Evolutionary conservation across 1,284 basidiomycete genomes (phyloP), one percentile per base, ranked within the genome.

Genomic region (Thecaphora thlaspeos): DNA sequence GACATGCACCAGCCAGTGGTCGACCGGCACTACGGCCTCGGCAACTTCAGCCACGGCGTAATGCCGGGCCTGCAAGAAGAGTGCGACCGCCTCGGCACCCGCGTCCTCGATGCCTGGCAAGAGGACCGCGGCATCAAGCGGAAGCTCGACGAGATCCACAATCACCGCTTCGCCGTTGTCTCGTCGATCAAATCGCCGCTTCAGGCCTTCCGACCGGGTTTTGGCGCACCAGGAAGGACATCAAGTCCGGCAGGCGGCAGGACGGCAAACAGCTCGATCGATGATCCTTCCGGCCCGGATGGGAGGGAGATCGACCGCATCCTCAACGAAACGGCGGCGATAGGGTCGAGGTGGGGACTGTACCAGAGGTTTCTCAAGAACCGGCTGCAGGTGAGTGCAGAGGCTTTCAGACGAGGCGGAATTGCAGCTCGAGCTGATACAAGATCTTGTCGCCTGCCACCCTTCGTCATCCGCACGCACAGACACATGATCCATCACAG

Each of bases 1-100:
- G 92, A 94, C 71, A 92, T 96, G 75, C 95, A 99, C 77, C 92
- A 95, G 72, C 90, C 92, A 1, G 86, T 98, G 1, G 94, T 99
- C 0, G 93, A 97, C 77, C 94, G 94, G 79, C 95, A 98, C 78
- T 98, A 98, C 71, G 95, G 71, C 1, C 38, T 41, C 1, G 60
- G 72, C 3, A 51, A 70, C 19, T 78, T 78, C 44, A 56, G 61
- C 0, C 61, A 61, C 14, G 73, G 74, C 10, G 77, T 98, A 15
- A 84, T 93, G 3, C 82, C 83, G 15, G 83, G 86, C 37, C 81
- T 99, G 5, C 80, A 95, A 34, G 84, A 86, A 49, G 93, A 97
- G 77, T 90, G 89, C 63, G 92, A 96, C 77, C 82, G 86, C 21
- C 87, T 93, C 7, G 87, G 91, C 0, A 83, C 84, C 60, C 83